Conservation (phyloP, 2,329 filamentous ascomycete genomes). For the Stromatinia cepivora region DNA sequence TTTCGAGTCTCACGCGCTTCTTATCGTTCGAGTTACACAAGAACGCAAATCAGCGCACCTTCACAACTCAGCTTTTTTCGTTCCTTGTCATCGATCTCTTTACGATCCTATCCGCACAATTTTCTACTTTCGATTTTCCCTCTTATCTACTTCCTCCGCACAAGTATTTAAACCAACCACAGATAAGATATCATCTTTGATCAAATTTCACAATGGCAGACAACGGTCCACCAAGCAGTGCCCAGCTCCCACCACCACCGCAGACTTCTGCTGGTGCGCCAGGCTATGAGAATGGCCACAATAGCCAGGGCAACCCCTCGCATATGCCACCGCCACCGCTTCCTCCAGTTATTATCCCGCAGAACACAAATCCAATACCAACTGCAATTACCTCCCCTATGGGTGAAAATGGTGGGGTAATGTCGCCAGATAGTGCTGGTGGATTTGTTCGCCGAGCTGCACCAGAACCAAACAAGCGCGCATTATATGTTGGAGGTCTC, state of each 20-base stretch:
- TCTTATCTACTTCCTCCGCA: slow-evolving; percentile 33
- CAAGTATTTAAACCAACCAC: slow-evolving; percentile 28
- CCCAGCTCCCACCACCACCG: slow-evolving; percentile 69
- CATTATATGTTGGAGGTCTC: slow-evolving; percentile 91
- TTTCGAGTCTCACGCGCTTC: slow-evolving; percentile 37
- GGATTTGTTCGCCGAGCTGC: slow-evolving; percentile 86
- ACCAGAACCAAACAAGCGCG: slow-evolving; percentile 97
- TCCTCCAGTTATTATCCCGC: slow-evolving; percentile 80
- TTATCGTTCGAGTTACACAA: slow-evolving; percentile 40
- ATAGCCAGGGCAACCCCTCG: slow-evolving; percentile 65
- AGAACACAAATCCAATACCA: slow-evolving; percentile 94
- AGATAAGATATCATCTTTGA: slow-evolving; percentile 31
- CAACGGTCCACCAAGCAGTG: slow-evolving; percentile 60
- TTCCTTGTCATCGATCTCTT: slow-evolving; percentile 31
- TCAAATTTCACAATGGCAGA: slow-evolving; percentile 68
- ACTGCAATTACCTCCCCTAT: slow-evolving; percentile 88
- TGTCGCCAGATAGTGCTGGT: slow-evolving; percentile 82
- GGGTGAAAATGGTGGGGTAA: slow-evolving; percentile 65
- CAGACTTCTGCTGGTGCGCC: slow-evolving; percentile 69
- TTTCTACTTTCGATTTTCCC: slow-evolving; percentile 28
- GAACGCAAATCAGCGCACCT: slow-evolving; percentile 31
- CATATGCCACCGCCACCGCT: slow-evolving; percentile 91
- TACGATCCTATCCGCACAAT: slow-evolving; percentile 29
- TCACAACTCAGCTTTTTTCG: slow-evolving; percentile 28
- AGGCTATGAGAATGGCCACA: slow-evolving; percentile 75